These are phyloP conservation scores for Candida incommunis DNA, from an alignment of 805 yeast species.

Conservation along the genomic window DNA sequence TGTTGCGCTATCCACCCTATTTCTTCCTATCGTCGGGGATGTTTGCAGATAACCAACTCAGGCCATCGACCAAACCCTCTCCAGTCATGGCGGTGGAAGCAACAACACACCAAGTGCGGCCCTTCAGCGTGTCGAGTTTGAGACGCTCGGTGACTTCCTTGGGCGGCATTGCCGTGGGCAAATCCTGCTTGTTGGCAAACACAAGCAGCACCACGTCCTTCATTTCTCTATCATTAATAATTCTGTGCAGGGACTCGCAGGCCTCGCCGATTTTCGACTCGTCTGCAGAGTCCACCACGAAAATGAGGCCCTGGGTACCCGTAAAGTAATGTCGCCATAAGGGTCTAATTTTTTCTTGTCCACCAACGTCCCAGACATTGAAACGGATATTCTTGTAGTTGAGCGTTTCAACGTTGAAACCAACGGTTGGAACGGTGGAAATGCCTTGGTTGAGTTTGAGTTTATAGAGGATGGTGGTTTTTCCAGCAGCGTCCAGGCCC, in stretches of 20 bases:
- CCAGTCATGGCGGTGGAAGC: slow-evolving; percentile 86
- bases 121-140: slow-evolving; percentile 45
- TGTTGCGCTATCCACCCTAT: too few species aligned
- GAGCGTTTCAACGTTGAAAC: slow-evolving; percentile 83
- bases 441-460: slow-evolving; percentile 59
- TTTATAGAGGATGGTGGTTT: slow-evolving; percentile 76
- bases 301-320: slow-evolving; percentile 82
- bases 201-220: slow-evolving; percentile 65
- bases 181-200: slow-evolving; percentile 81
- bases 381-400: slow-evolving; percentile 68
- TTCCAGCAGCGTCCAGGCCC: slow-evolving; percentile 89
- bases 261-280: slow-evolving; percentile 59
- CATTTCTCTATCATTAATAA: slow-evolving; percentile 73
- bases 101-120: slow-evolving; percentile 80
- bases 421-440: slow-evolving; percentile 84
- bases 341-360: slow-evolving; percentile 83
- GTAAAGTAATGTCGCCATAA: slow-evolving; percentile 93
- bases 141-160: slow-evolving; percentile 65
- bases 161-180: slow-evolving; percentile 57
- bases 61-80: slow-evolving; percentile 76
- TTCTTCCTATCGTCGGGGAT: slow-evolving; percentile 21
- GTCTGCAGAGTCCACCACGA: slow-evolving; percentile 80
- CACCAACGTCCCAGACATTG: slow-evolving; percentile 94
- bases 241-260: slow-evolving; percentile 60
- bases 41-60: slow-evolving; percentile 72